Evolutionary conservation across 1,284 basidiomycete genomes (phyloP), one percentile per base, ranked within the genome.

Genomic region (Cutaneotrichosporon cavernicola): DNA sequence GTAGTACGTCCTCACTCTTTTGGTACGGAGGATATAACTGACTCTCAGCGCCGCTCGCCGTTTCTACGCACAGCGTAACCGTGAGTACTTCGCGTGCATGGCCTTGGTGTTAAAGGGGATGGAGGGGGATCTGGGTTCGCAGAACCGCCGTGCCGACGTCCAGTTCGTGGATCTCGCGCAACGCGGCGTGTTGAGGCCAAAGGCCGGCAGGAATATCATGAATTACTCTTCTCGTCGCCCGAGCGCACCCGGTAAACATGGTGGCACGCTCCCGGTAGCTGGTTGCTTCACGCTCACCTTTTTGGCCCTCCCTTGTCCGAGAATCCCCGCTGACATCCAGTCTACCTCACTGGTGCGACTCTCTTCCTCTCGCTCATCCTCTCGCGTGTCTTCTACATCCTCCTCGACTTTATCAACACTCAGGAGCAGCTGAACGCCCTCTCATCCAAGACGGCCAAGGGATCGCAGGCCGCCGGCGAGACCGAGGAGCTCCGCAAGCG

Each of bases 311-410:
- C 13, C 5, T 43, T 13, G 14, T 43, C 40, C 14, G 10, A 13
- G 26, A 51, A 16, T 13, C 8, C 47, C 51, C 18, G 32, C 60
- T 56, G 47, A 56, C 53, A 6, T 22, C 26, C 89, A 81, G 87
- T 90, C 66, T 97, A 97, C 80, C 85, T 97, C 22, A 97, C 94
- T 13, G 92, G 92, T 1, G 92, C 92, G 78, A 92, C 90, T 62
- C 85, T 98, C 53, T 97, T 97, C 88, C 88, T 97, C 38, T 94
- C 92, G 18, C 87, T 95, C 61, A 90, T 97, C 72, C 88, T 97
- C 70, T 90, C 92, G 9, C 89, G 94, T 72, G 92, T 90, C 5
- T 96, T 96, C 83, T 90, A 89, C 81, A 91, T 97, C 76, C 86
- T 91, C 62, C 87, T 94, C 71, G 92, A 97, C 78, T 88, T 97